These are phyloP conservation scores for Fusarium humuli DNA, from an alignment of 2,329 filamentous ascomycete genomes.

Conservation along the genomic window DNA sequence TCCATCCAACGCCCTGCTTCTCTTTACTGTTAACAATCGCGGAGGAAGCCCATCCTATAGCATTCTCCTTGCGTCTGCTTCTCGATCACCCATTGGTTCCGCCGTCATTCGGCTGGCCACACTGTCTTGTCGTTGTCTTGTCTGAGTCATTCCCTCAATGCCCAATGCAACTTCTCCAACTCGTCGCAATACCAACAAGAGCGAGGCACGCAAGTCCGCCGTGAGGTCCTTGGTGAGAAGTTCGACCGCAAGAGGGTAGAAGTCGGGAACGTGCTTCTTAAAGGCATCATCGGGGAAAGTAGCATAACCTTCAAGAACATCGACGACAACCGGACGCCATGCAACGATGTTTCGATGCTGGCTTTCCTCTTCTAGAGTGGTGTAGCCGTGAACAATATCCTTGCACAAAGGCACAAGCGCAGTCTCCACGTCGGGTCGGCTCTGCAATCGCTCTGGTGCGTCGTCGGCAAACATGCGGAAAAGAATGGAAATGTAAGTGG, in stretches of 20 bases:
- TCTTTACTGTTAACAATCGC: conserved; percentile 24
- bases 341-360: conserved; percentile 97
- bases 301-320: conserved; percentile 92
- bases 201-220: conserved; percentile 78
- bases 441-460: conserved; percentile 82
- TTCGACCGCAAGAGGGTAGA: conserved; percentile 88
- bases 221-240: conserved; percentile 85
- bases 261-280: conserved; percentile 79
- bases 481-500: conserved; percentile 94
- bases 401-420: conserved; percentile 94
- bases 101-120: conserved; percentile 52
- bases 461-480: conserved; percentile 98
- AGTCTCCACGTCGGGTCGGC: conserved; percentile 84
- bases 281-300: conserved; percentile 86
- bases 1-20: conserved; percentile 48
- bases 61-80: conserved; percentile 53
- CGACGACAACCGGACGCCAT: conserved; percentile 96
- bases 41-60: conserved; percentile 43
- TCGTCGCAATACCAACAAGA: conserved; percentile 81
- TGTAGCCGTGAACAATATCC: conserved; percentile 90
- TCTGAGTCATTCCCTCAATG: conserved; percentile 61
- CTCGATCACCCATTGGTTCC: conserved; percentile 46
- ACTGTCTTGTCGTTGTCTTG: conserved; percentile 55
- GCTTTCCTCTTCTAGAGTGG: conserved; percentile 90
- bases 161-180: conserved; percentile 82